These are phyloP conservation scores for Aureobasidium sp. DNA, from an alignment of 2,329 filamentous ascomycete genomes.

Conservation along the genomic window DNA sequence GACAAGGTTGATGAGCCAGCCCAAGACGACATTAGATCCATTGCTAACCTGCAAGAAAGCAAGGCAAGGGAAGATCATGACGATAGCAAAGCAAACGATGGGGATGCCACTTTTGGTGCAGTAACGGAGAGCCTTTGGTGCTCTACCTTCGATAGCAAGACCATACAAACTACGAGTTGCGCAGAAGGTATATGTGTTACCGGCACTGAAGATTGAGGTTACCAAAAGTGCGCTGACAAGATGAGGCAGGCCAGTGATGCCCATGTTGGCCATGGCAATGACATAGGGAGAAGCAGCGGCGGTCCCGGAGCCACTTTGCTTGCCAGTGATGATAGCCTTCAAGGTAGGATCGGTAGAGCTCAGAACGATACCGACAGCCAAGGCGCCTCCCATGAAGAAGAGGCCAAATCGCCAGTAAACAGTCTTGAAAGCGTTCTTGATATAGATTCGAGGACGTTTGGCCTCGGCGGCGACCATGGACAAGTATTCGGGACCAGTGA, in stretches of 20 bases:
- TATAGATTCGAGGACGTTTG: slow-evolving; percentile 37
- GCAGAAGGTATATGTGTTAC: slow-evolving; percentile 51
- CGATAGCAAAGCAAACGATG: slow-evolving; percentile 47
- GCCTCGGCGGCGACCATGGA: slow-evolving; percentile 44
- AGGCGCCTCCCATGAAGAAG: slow-evolving; percentile 42
- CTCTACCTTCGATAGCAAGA: slow-evolving; percentile 46
- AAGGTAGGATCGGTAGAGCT: slow-evolving; percentile 27
- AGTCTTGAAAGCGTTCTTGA: slow-evolving; percentile 45
- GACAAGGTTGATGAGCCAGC: slow-evolving; percentile 44
- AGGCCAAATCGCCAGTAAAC: slow-evolving; percentile 41
- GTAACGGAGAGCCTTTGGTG: slow-evolving; percentile 48
- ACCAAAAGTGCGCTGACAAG: slow-evolving; percentile 34
- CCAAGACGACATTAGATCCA: slow-evolving; percentile 21
- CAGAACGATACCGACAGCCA: slow-evolving; percentile 39
- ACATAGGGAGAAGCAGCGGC: slow-evolving; percentile 30
- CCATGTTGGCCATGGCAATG: slow-evolving; percentile 40
- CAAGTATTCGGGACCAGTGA: slow-evolving; percentile 43
- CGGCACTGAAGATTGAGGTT: slow-evolving; percentile 51
- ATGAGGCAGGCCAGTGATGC: slow-evolving; percentile 38
- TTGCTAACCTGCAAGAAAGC: slow-evolving; percentile 25
- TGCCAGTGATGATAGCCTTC: slow-evolving; percentile 21
- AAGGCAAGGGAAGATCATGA: slow-evolving; percentile 29
- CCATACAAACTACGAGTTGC: slow-evolving; percentile 49
- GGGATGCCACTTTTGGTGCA: slow-evolving; percentile 54
- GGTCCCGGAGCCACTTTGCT: slow-evolving; percentile 15